A percentile compares a stretch with the other conserved stretches of the same genome.
These are phyloP conservation scores for Macadamia tetraphylla DNA, from an alignment of 164 flowering plant species.

Conservation along the genomic window DNA sequence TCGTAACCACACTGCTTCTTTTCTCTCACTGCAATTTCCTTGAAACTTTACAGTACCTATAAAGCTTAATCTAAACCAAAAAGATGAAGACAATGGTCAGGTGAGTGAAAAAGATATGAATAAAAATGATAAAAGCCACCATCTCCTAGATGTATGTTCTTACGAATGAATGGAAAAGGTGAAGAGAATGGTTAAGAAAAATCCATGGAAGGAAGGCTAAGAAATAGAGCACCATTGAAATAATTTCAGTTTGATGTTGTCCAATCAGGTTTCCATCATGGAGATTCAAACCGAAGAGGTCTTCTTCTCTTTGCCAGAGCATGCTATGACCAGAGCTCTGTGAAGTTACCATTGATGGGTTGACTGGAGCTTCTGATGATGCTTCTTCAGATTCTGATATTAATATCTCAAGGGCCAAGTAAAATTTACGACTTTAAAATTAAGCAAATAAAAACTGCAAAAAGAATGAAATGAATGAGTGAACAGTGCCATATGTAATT, in stretches of 20 bases:
- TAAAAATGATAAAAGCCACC: conserved; percentile 63
- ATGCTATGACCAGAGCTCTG: conserved; percentile 84
- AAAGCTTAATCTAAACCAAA: conserved; percentile 30
- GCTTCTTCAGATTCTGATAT: conserved; percentile 58
- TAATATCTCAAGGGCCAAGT: too few relatives aligned
- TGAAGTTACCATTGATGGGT: conserved; percentile 83
- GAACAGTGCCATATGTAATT: too few relatives aligned
- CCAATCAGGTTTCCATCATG: conserved; percentile 50
- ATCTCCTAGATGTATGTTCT: conserved; percentile 36
- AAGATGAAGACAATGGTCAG: conserved; percentile 33
- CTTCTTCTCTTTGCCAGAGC: conserved; percentile 89
- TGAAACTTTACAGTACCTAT: conserved; percentile 57
- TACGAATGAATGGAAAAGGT: conserved; percentile 61
- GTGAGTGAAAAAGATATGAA: conserved; percentile 42
- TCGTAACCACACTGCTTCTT: conserved; percentile 37
- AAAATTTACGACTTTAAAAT: background rate
- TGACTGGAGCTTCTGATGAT: conserved; percentile 27
- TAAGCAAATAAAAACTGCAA: background rate
- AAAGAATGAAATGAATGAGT: too few relatives aligned
- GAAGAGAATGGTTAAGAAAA: conserved; percentile 57
- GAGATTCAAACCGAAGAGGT: conserved; percentile 45
- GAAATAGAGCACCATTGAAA: conserved; percentile 71
- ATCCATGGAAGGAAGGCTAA: conserved; percentile 46
- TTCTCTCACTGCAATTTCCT: conserved; percentile 52
- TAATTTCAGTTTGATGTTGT: conserved; percentile 43